Evolutionary conservation across 805 yeast genomes (phyloP).

Genomic region (Myxozyma geophila): DNA sequence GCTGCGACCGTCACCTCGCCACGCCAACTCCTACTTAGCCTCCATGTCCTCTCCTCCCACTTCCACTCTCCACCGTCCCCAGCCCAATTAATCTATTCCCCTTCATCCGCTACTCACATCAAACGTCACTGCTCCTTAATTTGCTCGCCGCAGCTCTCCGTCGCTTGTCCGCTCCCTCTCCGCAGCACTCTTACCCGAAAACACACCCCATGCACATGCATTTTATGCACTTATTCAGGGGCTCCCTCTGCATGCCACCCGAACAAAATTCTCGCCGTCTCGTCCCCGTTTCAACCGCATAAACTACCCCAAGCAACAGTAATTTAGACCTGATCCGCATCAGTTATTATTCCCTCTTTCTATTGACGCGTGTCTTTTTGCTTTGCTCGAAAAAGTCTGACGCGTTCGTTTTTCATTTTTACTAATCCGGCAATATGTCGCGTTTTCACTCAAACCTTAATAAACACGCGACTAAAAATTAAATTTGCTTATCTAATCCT

Average conservation of each 20-base stretch:
- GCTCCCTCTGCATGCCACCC: background rate
- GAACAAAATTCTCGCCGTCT: background rate
- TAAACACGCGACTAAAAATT: background rate
- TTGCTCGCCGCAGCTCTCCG: background rate
- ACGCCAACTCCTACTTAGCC: background rate
- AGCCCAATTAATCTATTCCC: background rate
- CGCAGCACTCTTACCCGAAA: background rate
- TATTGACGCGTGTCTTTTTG: background rate
- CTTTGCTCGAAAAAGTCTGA: background rate
- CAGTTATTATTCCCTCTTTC: background rate
- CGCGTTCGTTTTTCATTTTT: background rate
- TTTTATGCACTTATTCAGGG: constrained; percentile 4
- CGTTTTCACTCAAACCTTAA: constrained; percentile 2
- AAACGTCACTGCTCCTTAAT: background rate
- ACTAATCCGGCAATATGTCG: constrained; percentile 14
- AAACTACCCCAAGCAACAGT: background rate
- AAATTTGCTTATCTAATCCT: background rate
- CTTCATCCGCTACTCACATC: background rate
- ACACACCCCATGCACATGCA: background rate
- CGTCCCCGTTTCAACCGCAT: background rate
- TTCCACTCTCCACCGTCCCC: background rate
- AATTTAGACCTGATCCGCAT: too few relatives aligned
- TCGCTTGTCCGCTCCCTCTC: background rate
- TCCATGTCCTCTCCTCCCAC: background rate
- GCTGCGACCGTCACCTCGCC: background rate